phyloP scores from a whole-genome alignment of 1,284 basidiomycete genomes.

The Binderoboletus segoi region DNA sequence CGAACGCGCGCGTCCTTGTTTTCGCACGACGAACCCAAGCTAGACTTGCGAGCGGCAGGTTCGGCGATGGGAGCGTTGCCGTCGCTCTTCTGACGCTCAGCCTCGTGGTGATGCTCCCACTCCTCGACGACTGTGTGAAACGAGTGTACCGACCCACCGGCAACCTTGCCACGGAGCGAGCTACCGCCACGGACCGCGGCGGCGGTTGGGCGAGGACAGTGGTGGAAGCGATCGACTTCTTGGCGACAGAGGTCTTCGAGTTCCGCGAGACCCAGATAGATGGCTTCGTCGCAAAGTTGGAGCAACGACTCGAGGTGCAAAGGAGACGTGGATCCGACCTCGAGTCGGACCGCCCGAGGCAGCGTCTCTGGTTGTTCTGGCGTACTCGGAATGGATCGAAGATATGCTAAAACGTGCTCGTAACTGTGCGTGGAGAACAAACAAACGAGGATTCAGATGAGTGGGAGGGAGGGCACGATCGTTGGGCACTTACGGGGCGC shows the following conservation, averaged over 20 bases:
- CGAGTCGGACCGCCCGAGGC: conserved; percentile 60
- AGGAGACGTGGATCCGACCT: conserved; percentile 48
- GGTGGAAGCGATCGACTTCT: conserved; percentile 57
- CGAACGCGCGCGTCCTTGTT: conserved; percentile 32
- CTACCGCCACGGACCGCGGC: background rate
- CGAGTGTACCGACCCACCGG: conserved; percentile 52
- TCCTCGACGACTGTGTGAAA: conserved; percentile 50
- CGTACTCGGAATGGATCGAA: conserved; percentile 54
- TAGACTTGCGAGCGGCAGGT: conserved; percentile 2
- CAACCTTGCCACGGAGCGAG: conserved; percentile 34
- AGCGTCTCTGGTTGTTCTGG: conserved; percentile 54
- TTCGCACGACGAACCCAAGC: conserved; percentile 16
- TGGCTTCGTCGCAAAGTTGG: conserved; percentile 74
- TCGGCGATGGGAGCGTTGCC: background rate
- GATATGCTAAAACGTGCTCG: conserved; percentile 65
- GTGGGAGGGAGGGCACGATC: too few relatives aligned
- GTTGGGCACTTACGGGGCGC: conserved; percentile 63
- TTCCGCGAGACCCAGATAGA: conserved; percentile 64
- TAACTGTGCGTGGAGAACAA: conserved; percentile 50
- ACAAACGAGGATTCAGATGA: background rate
- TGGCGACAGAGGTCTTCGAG: conserved; percentile 64
- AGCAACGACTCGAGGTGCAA: conserved; percentile 63
- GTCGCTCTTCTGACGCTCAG: conserved; percentile 13
- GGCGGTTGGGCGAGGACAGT: conserved; percentile 1
- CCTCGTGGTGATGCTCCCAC: conserved; percentile 14